Base-by-base conservation (phyloP, 2,329 filamentous ascomycete species). In the Alternaria tenuissima region DNA sequence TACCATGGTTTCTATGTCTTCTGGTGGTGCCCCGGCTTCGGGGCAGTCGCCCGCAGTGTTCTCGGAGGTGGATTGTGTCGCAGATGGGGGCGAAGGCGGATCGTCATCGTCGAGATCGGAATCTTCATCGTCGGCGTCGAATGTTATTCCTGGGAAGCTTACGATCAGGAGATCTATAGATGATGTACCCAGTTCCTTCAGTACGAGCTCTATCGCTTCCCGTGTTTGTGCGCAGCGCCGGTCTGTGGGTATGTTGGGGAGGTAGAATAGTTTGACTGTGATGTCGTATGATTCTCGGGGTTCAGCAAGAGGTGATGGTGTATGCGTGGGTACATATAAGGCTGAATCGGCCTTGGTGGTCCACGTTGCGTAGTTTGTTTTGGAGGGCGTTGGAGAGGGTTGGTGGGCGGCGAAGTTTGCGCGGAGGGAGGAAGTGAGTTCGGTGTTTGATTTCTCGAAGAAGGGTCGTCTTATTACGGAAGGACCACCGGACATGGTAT, bases 251-350 rank as follows among this genome's bases (percentile, higher is more conserved):
- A 92, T 87, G 18, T 86, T 87, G 3, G 93, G 91, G 28, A 98
- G 85, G 79, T 95, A 96, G 83, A 99, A 99, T 22, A 99, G 81
- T 81, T 99, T 99, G 62, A 95, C 90, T 0, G 94, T 97, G 73
- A 97, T 93, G 75, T 97, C 93, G 82, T 99, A 99, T 68, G 93
- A 89, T 60, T 86, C 84, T 26, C 90, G 84, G 68, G 96, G 93
- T 75, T 99, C 95, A 32, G 88, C 84, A 46, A 99, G 83, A 0
- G 91, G 90, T 4, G 87, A 88, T 30, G 86, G 81, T 12, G 87
- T 83, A 83, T 94, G 88, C 41, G 90, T 86, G 47, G 94, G 94
- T 41, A 97, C 86, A 75, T 91, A 94, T 46, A 94, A 84, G 5
- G 84, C 84, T 46, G 65, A 59, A 24, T 66, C 65, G 42, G 74